Base-by-base conservation (phyloP, 768 basidiomycete species). In the Amanita subjunquillea region DNA sequence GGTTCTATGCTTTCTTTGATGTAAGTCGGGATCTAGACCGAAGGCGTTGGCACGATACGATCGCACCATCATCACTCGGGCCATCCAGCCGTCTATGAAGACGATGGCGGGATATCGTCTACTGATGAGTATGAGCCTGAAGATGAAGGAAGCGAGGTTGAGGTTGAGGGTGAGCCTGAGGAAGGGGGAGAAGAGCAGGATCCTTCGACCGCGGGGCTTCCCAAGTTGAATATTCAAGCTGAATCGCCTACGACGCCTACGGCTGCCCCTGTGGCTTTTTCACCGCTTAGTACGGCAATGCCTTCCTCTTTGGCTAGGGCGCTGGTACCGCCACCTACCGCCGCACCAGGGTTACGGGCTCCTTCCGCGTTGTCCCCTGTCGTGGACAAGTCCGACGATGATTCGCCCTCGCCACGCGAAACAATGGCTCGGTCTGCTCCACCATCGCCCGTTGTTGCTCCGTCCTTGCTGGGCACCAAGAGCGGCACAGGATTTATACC, bases 41-140 rank as follows among this genome's bases (percentile, higher is more conserved):
- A 89, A 67, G 87, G 91, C 23, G 81, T 92, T 27, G 91, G 91
- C 48, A 93, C 91, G 2, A 69, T 89, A 23, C 84, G 86, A 27
- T 85, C 83, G 2, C 69, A 80, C 62, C 70, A 78, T 17, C 32
- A 32, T 32, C 32, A 32, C 12, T 6, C 10, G 10, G 62, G 56
- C 3, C 74, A 72, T 10, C 48, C 52, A 3, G 78, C 78, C 2
- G 76, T 72, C 22, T 80, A 78, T 57, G 77, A 85, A 62, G 91
- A 92, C 59, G 91, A 91, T 59, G 90, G 80, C n/a, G 80, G 83
- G 3, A 68, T 89, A 8, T 85, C 81, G 27, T 76, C 61, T 3
- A 30, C 45, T 13, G 50, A 51, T 15, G 48, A 49, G 20, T 36
- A 49, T 37, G 36, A 36, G 22, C 22, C 2, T 23, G 47, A 49